Percentiles rank a stretch among this genome's conserved stretches.
phyloP scores from a whole-genome alignment of 78 protist genomes.

The Reticulomyxa filosa region DNA sequence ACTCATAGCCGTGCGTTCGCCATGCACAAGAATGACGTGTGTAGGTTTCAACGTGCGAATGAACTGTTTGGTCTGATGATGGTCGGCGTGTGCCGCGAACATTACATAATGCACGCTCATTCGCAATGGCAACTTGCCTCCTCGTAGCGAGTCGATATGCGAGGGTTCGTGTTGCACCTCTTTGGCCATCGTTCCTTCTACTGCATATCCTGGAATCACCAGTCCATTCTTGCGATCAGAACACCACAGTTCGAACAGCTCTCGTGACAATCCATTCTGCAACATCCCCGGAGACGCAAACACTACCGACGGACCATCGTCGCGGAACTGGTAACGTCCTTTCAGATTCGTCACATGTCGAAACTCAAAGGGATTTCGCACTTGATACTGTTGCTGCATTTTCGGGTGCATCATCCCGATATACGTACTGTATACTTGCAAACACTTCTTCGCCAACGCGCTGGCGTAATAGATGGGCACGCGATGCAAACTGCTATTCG shows the following conservation, averaged over 20 bases:
- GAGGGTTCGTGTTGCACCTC: conserved; percentile 14
- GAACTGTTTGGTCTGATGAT: conserved; percentile 66
- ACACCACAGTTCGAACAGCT: conserved; percentile 17
- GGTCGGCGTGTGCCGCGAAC: conserved; percentile 85
- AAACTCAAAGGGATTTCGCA: background rate
- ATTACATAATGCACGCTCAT: background rate
- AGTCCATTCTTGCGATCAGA: background rate
- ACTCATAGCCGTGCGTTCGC: too few species aligned
- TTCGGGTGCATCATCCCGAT: background rate
- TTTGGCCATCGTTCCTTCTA: conserved; percentile 78
- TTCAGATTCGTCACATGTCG: background rate
- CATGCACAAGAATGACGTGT: conserved; percentile 80
- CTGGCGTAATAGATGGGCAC: conserved; percentile 13
- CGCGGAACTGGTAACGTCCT: background rate
- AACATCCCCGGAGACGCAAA: conserved; percentile 17
- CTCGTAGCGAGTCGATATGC: conserved; percentile 17
- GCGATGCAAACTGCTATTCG: background rate
- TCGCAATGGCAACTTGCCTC: conserved; percentile 9
- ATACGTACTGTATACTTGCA: background rate
- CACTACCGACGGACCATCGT: conserved; percentile 1
- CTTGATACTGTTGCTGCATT: background rate
- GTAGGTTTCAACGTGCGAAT: conserved; percentile 41
- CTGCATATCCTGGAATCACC: conserved; percentile 2
- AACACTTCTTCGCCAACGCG: background rate
- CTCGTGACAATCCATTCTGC: conserved; percentile 14